Conservation (phyloP, 495 filamentous ascomycete species). For the Penicillium ochrochloron region DNA sequence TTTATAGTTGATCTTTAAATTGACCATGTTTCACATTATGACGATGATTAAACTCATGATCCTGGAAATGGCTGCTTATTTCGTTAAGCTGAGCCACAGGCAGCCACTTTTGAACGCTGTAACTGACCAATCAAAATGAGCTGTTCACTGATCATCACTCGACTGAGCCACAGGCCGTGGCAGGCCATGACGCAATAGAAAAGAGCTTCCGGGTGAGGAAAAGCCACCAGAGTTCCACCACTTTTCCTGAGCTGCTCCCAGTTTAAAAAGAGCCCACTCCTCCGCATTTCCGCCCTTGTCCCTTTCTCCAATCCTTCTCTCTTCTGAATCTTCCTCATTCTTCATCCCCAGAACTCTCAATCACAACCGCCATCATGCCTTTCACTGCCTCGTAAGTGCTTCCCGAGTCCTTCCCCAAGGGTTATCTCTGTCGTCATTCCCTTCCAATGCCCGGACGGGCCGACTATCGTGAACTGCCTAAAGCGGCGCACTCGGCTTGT, state of each 20-base stretch:
- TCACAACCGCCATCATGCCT: conserved; percentile 53
- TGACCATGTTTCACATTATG: neutral
- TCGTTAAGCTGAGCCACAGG: conserved; percentile 15
- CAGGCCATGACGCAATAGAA: conserved; percentile 31
- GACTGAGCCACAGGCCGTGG: conserved; percentile 27
- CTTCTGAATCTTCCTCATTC: neutral
- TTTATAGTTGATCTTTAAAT: neutral
- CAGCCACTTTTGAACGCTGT: neutral
- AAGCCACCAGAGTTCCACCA: conserved; percentile 9
- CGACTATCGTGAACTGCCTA: neutral
- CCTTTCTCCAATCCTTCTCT: conserved; percentile 3
- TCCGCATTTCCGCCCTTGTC: conserved; percentile 22
- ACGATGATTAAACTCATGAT: neutral
- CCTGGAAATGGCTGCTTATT: neutral
- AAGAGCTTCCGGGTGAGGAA: conserved; percentile 9
- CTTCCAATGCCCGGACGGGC: conserved; percentile 56
- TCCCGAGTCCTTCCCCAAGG: neutral
- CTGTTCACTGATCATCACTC: neutral
- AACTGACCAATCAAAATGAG: neutral
- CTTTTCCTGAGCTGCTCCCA: conserved; percentile 1
- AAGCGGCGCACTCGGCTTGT: neutral
- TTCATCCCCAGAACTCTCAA: neutral
- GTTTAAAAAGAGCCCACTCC: conserved; percentile 27
- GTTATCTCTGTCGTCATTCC: conserved; percentile 49
- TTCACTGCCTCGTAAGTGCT: conserved; percentile 66